These are phyloP conservation scores for Zygnema cylindricum DNA, from an alignment of 139 green algal genomes.

Conservation along the genomic window DNA sequence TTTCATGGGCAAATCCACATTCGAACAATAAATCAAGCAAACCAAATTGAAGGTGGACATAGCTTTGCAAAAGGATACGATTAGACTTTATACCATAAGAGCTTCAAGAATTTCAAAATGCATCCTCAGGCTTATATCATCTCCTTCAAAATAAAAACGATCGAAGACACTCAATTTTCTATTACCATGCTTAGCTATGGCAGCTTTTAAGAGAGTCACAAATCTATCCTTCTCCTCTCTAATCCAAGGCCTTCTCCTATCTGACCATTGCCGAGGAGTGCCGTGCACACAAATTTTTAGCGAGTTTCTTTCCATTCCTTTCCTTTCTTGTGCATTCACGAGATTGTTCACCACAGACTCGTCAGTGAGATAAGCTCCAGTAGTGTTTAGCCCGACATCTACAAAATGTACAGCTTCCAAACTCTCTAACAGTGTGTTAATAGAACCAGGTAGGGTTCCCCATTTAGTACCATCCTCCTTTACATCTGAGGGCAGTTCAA, in stretches of 20 bases:
- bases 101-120: slow-evolving; percentile 65
- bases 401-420: slow-evolving; percentile 68
- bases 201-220: slow-evolving; percentile 16
- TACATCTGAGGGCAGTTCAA: neutral
- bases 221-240: slow-evolving; percentile 57
- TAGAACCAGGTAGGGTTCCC: neutral
- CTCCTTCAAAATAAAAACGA: slow-evolving; percentile 58
- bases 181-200: neutral
- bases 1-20: no score
- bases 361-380: slow-evolving; percentile 66
- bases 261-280: slow-evolving; percentile 69
- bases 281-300: slow-evolving; percentile 61
- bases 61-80: no score
- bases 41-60: no score
- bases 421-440: slow-evolving; percentile 2
- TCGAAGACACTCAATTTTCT: slow-evolving; percentile 7
- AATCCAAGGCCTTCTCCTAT: slow-evolving; percentile 64
- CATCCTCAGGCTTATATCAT: slow-evolving; percentile 47
- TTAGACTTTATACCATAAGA: no score
- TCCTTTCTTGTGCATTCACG: neutral
- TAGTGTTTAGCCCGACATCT: slow-evolving; percentile 72
- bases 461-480: neutral
- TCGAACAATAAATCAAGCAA: no score
- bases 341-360: neutral
- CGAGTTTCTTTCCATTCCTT: neutral